Base-by-base conservation (phyloP, 108 stramenopile species). In the Asterionellopsis glacialis region DNA sequence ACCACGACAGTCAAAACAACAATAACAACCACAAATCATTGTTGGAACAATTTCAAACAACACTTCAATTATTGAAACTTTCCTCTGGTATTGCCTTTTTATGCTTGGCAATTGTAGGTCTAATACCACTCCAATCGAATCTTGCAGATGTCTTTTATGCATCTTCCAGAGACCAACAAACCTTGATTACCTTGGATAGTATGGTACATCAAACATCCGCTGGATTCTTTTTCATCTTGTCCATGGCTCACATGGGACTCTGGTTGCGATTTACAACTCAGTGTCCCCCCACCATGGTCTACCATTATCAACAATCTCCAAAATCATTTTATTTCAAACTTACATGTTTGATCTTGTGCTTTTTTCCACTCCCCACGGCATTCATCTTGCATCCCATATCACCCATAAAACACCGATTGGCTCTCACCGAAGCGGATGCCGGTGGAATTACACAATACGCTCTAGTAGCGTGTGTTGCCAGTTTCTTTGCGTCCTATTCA, bases 401-500 rank as follows among this genome's bases (percentile, higher is more conserved):
- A 33, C 33, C 33, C 33, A 2, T 33, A 7, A 33, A 33, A 33
- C 33, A 33, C 24, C 18, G 23, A 22, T 19, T 53, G 24, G 22
- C 52, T 15, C 9, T 53, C 4, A 23, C 52, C 2, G 25, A 25
- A 53, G 52, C 52, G 15, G 52, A 53, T 25, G 18, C 52, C 24
- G 52, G 52, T 24, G 52, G 52, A 15, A 53, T 53, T 9, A 53
- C 24, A 1, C 52, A 53, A 25, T 53, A 53, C 22, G 52, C 52
- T 4, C 23, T 53, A 2, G 52, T 53, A 4, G 52, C 52, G 14
- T 53, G 52, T 53, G 52, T 53, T 3, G 22, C 52, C 2, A 25
- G 22, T 25, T 53, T 53, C 52, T 53, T 53, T 53, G 52, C 52
- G 4, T 53, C 52, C 22, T 53, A 53, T 24, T 53, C 52, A 5